phyloP scores from a whole-genome alignment of 805 yeast species.

The Wickerhamomyces sydowiorum region DNA sequence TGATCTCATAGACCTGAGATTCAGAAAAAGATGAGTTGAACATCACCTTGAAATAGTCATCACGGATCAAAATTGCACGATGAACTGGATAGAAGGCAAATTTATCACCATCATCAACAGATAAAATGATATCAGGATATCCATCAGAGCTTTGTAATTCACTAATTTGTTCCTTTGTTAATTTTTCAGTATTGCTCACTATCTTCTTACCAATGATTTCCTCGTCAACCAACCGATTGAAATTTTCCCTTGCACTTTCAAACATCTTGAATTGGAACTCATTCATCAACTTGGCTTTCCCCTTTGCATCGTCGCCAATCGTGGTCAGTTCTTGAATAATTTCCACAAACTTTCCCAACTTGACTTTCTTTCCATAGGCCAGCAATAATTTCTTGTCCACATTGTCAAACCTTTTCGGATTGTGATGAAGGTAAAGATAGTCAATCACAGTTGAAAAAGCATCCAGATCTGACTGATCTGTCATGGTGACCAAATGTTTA shows the following conservation, averaged over 20 bases:
- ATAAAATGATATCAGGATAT: conserved; percentile 44
- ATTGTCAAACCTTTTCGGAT: conserved; percentile 31
- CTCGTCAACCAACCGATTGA: conserved; percentile 11
- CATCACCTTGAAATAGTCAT: conserved; percentile 62
- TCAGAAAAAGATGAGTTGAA: conserved; percentile 47
- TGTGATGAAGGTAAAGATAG: conserved; percentile 32
- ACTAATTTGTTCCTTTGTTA: conserved; percentile 6
- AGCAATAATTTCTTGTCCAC: conserved; percentile 24
- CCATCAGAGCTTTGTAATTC: conserved; percentile 14
- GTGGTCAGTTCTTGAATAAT: conserved; percentile 25
- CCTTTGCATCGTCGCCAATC: conserved; percentile 22
- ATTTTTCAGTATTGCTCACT: not conserved
- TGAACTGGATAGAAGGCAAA: conserved; percentile 53
- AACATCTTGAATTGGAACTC: conserved; percentile 18
- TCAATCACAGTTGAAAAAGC: conserved; percentile 24
- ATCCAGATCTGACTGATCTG: conserved; percentile 13
- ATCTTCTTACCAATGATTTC: conserved; percentile 15
- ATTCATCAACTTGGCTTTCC: conserved; percentile 27
- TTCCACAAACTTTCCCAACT: conserved; percentile 31
- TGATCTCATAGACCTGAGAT: conserved; percentile 11
- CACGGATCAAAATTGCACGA: conserved; percentile 50
- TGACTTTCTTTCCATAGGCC: conserved; percentile 28
- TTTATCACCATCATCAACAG: conserved; percentile 28
- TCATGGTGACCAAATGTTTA: conserved; percentile 14
- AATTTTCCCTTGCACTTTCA: conserved; percentile 16